Evolutionary conservation across 2,329 filamentous ascomycete species (phyloP).

Genomic region (Dactylellina sp.): DNA sequence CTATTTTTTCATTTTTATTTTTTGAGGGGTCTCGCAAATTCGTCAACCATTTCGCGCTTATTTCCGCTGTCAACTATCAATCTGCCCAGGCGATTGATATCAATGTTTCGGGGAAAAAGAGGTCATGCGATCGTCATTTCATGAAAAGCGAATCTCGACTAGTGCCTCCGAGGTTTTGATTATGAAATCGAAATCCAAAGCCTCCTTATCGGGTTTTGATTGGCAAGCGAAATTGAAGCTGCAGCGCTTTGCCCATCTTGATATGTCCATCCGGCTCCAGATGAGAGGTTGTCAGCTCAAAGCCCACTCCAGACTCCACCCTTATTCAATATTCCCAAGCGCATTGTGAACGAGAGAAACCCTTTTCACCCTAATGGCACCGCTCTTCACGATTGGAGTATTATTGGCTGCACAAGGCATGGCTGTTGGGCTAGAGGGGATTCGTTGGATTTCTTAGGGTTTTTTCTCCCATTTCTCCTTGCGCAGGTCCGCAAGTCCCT

Average conservation of each 20-base stretch:
- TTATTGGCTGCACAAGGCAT: slow-evolving; percentile 34
- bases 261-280: slow-evolving; percentile 24
- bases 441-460: slow-evolving; percentile 24
- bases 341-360: neutral
- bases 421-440: slow-evolving; percentile 32
- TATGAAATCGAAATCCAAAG: slow-evolving; percentile 42
- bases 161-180: slow-evolving; percentile 35
- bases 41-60: neutral
- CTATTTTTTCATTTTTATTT: slow-evolving; percentile 6
- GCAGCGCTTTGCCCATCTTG: slow-evolving; percentile 27
- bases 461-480: slow-evolving; percentile 31
- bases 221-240: slow-evolving; percentile 54
- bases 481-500: slow-evolving; percentile 29
- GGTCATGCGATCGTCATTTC: slow-evolving; percentile 42
- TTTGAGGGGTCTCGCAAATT: slow-evolving; percentile 19
- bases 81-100: slow-evolving; percentile 19
- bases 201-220: slow-evolving; percentile 46
- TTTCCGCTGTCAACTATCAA: slow-evolving; percentile 31
- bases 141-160: slow-evolving; percentile 14
- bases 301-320: slow-evolving; percentile 14
- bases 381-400: slow-evolving; percentile 27
- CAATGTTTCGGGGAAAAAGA: slow-evolving; percentile 36
- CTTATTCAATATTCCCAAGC: slow-evolving; percentile 24
- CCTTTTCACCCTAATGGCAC: slow-evolving; percentile 11
- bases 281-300: slow-evolving; percentile 20